Conservation (phyloP, 495 filamentous ascomycete genomes). For the Astrocystis sublimbata region DNA sequence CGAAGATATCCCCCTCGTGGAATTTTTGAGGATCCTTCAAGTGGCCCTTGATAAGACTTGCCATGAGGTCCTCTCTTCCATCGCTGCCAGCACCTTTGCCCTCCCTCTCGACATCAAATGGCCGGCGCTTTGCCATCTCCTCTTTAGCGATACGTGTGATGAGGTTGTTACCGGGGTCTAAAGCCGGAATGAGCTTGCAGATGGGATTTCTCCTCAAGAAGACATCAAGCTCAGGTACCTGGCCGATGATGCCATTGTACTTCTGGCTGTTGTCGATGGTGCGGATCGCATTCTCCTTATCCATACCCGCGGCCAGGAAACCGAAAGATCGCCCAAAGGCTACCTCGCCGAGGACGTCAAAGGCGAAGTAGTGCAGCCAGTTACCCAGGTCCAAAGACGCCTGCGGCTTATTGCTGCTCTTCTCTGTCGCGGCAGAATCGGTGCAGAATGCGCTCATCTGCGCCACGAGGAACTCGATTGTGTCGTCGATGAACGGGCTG, state of each 20-base stretch:
- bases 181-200: slow-evolving; percentile 48
- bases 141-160: slow-evolving; percentile 54
- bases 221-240: slow-evolving; percentile 51
- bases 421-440: slow-evolving; percentile 28
- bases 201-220: slow-evolving; percentile 50
- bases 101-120: slow-evolving; percentile 46
- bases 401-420: slow-evolving; percentile 26
- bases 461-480: slow-evolving; percentile 42
- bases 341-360: slow-evolving; percentile 62
- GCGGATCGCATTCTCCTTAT: slow-evolving; percentile 58
- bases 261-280: slow-evolving; percentile 55
- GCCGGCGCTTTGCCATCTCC: slow-evolving; percentile 47
- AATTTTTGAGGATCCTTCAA: slow-evolving; percentile 49
- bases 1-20: slow-evolving; percentile 54
- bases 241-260: slow-evolving; percentile 57
- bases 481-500: slow-evolving; percentile 49
- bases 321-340: slow-evolving; percentile 66
- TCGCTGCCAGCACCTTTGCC: slow-evolving; percentile 41
- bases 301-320: slow-evolving; percentile 58
- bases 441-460: slow-evolving; percentile 42
- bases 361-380: slow-evolving; percentile 57
- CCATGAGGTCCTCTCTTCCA: slow-evolving; percentile 52
- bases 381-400: slow-evolving; percentile 47
- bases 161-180: slow-evolving; percentile 49
- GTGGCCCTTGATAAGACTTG: slow-evolving; percentile 48